phyloP scores from a whole-genome alignment of 192 early-diverging fungal species.

The Funneliformis mosseae region DNA sequence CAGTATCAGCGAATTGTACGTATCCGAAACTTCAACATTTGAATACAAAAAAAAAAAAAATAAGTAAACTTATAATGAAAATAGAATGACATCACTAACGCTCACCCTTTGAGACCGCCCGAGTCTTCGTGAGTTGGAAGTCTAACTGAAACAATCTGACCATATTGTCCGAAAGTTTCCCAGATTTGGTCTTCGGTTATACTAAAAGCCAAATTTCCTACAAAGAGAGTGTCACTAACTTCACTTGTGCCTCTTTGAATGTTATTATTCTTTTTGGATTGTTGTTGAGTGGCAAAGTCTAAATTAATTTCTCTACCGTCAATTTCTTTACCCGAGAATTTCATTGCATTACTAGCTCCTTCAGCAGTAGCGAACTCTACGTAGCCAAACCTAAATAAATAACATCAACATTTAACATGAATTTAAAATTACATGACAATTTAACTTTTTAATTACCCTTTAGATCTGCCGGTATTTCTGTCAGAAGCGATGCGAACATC shows the following conservation, averaged over 20 bases:
- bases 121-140: conserved; percentile 78
- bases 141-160: conserved; percentile 63
- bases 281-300: conserved; percentile 65
- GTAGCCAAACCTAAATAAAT: conserved; percentile 78
- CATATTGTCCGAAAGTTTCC: conserved; percentile 63
- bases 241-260: conserved; percentile 49
- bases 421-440: background rate
- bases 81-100: conserved; percentile 32
- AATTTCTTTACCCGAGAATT: conserved; percentile 68
- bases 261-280: conserved; percentile 41
- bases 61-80: background rate
- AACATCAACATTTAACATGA: background rate
- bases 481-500: conserved; percentile 80
- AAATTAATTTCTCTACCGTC: conserved; percentile 83
- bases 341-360: conserved; percentile 68
- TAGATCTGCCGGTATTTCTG: conserved; percentile 68
- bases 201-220: conserved; percentile 77
- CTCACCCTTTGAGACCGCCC: conserved; percentile 67
- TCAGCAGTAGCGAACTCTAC: conserved; percentile 78
- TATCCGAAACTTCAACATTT: conserved; percentile 75
- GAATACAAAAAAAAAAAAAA: background rate
- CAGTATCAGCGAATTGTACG: conserved; percentile 76
- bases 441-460: conserved; percentile 55
- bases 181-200: conserved; percentile 59
- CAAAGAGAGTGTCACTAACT: conserved; percentile 75